Evolutionary conservation across 345 rosid species (phyloP).

Genomic region (Eucalyptus urophylla): DNA sequence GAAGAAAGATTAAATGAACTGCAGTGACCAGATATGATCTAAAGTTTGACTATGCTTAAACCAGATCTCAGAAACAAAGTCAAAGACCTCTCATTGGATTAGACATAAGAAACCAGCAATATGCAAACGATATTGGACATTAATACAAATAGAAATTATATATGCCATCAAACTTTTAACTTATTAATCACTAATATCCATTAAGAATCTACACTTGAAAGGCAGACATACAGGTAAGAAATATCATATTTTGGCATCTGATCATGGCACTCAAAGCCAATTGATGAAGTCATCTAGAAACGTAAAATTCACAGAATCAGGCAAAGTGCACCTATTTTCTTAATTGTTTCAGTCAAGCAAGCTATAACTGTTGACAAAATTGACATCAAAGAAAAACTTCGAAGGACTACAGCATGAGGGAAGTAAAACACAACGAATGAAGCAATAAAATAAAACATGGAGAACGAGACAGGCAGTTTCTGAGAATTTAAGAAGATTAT

Average conservation of each 20-base stretch:
- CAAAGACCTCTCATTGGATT: background rate
- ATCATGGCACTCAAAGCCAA: background rate
- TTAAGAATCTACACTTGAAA: background rate
- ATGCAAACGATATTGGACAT: background rate
- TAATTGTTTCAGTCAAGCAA: background rate
- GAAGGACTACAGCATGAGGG: background rate
- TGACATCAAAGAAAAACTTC: background rate
- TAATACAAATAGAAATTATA: background rate
- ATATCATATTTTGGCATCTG: background rate
- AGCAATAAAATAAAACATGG: background rate
- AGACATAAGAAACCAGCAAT: background rate
- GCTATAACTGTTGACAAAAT: background rate
- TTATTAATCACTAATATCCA: background rate
- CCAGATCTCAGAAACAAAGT: background rate
- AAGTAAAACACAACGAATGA: background rate
- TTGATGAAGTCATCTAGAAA: background rate
- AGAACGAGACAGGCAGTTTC: background rate
- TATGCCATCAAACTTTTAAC: background rate
- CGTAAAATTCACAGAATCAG: background rate
- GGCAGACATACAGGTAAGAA: background rate
- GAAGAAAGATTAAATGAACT: background rate
- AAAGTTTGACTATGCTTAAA: background rate
- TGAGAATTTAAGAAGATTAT: background rate
- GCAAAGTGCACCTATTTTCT: background rate
- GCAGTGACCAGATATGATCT: background rate